Evolutionary conservation across 2,329 filamentous ascomycete genomes (phyloP), one percentile per base, ranked within the genome.

Genomic region (Fusarium sulawesiense): DNA sequence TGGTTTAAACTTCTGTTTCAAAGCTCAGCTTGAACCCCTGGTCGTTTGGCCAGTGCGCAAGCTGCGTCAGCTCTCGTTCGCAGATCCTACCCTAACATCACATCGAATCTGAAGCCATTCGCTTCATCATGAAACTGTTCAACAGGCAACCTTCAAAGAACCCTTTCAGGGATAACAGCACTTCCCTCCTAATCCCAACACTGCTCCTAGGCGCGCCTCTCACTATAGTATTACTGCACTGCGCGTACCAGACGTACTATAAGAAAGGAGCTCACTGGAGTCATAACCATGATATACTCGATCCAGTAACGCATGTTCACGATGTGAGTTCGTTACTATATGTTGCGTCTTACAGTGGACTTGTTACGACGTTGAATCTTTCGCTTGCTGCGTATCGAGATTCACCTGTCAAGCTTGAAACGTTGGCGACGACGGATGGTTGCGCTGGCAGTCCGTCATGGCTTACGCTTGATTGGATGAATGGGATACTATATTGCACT

Each of bases 391-490:
- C 67, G 67, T 63, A 71, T 68, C 68, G 60, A 29, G 30, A 53
- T 30, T 21, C 32, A 7, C 60, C 60, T 23, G n/a, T 62, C 16
- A 37, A 49, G 21, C 82, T 89, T 63, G 77, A 80, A 70, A 74
- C 78, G 21, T 77, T 85, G 20, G 81, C 82, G 54, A 77, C 78
- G 5, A 82, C 81, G 23, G 81, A 80, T 54, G 80, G 79, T 34
- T 91, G 88, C 77, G 85, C 82, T 12, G 77, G 80, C 3, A 85
- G 84, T 64, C 86, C 89, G 7, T 86, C 87, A 13, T 92, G 89
- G 88, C 79, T 91, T 60, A 86, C 86, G 21, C 81, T 89, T 21
- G 85, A 89, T 74, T 77, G 81, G 60, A 73, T 79, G 47, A 82
- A 83, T 64, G 80, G 80, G 23, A 76, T 83, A 14, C 79, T 92